A percentile compares a stretch with the other conserved stretches of the same genome.
phyloP scores from a whole-genome alignment of 179 eudicot genomes.

The Drosera spatulata region DNA sequence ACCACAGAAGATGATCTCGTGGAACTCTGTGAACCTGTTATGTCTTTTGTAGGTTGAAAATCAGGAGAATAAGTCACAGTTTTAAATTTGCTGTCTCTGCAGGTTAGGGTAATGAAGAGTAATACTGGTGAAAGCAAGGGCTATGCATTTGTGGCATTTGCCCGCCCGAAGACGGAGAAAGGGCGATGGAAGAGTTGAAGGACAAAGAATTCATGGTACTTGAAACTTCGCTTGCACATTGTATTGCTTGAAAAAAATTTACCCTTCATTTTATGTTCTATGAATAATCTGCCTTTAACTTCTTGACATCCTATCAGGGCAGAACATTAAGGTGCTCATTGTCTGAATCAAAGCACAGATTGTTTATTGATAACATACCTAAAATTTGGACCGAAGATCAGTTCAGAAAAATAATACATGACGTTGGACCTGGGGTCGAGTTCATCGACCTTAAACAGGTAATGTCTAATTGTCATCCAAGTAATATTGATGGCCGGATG shows the following conservation, averaged over 20 bases:
- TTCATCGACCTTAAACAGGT: constrained; percentile 88
- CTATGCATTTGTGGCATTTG: constrained; percentile 81
- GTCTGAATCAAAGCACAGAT: constrained; percentile 72
- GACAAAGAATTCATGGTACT: constrained; percentile 79
- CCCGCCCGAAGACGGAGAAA: constrained; percentile 64
- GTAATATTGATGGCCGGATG: not conserved
- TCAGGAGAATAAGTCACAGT: too few species aligned
- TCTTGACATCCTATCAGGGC: too few species aligned
- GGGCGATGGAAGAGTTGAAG: constrained; percentile 77
- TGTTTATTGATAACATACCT: constrained; percentile 91
- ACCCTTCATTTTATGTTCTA: too few species aligned
- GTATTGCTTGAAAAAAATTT: too few species aligned
- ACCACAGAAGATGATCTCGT: constrained; percentile 69
- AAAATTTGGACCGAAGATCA: constrained; percentile 86
- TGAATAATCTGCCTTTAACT: too few species aligned
- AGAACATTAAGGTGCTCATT: constrained; percentile 20
- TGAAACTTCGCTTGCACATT: not conserved
- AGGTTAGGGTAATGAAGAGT: constrained; percentile 73
- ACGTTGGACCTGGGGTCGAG: constrained; percentile 89
- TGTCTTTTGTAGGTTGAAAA: too few species aligned
- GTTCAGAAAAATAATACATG: constrained; percentile 65
- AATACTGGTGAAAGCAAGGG: constrained; percentile 91
- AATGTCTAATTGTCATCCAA: not conserved
- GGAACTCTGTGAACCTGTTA: constrained; percentile 53
- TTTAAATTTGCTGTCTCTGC: constrained; percentile 6